A percentile compares a stretch with the other conserved stretches of the same genome.
These are phyloP conservation scores for Cladobotryum protrusum DNA, from an alignment of 2,329 filamentous ascomycete species.

Conservation along the genomic window DNA sequence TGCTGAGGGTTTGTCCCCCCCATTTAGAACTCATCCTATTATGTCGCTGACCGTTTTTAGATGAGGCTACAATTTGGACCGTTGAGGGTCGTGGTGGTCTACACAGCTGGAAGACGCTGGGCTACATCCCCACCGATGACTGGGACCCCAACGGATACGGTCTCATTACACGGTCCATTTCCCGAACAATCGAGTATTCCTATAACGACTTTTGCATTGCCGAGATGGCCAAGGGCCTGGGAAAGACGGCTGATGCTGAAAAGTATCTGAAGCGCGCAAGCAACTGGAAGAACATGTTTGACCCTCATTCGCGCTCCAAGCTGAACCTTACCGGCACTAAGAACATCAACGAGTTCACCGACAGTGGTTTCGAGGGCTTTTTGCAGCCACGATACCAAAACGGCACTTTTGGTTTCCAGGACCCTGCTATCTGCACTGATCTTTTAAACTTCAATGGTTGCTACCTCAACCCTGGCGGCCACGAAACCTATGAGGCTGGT, in stretches of 20 bases:
- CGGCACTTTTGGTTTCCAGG: constrained; percentile 61
- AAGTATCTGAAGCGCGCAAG: constrained; percentile 57
- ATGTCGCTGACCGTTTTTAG: constrained; percentile 9
- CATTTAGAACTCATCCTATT: fast-evolving
- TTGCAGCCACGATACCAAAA: constrained; percentile 62
- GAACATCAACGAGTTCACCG: constrained; percentile 43
- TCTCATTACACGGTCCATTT: constrained; percentile 62
- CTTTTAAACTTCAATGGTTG: constrained; percentile 40
- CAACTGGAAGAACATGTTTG: constrained; percentile 67
- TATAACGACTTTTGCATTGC: constrained; percentile 73
- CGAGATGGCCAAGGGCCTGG: constrained; percentile 53
- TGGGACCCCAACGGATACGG: constrained; percentile 58
- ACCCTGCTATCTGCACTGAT: constrained; percentile 40
- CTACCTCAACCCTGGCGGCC: constrained; percentile 20
- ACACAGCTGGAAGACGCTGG: constrained; percentile 61
- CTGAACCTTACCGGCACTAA: constrained; percentile 35
- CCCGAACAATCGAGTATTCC: constrained; percentile 70
- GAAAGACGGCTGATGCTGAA: constrained; percentile 42
- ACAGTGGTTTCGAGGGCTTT: constrained; percentile 47
- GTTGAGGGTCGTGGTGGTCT: constrained; percentile 67
- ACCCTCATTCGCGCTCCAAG: constrained; percentile 24
- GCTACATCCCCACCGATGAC: constrained; percentile 68
- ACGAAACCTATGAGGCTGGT: constrained; percentile 60
- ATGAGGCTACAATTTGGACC: constrained; percentile 55
- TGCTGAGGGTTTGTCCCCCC: constrained; percentile 51